Conservation (phyloP, 176 grass and related monocot genomes). For the Tillandsia fasciculata region DNA sequence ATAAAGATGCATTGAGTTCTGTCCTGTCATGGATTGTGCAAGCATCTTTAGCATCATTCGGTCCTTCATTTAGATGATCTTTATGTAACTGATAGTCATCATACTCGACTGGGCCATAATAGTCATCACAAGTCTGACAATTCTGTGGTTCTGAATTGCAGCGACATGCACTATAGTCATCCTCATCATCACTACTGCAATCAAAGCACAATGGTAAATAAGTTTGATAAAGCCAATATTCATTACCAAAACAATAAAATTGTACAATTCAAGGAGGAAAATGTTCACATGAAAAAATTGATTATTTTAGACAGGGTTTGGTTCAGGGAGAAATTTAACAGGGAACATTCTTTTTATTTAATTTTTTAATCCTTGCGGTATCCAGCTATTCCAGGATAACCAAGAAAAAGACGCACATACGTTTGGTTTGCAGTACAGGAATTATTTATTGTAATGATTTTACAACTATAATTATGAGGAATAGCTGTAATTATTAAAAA, state of each 20-base stretch:
- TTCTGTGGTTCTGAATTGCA: conserved; percentile 43
- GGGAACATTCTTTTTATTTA: not conserved
- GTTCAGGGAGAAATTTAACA: not conserved
- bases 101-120: conserved; percentile 51
- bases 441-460: too few species aligned
- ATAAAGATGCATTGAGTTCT: conserved; percentile 25
- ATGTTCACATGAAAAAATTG: not conserved
- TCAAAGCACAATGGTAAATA: conserved; percentile 18
- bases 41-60: conserved; percentile 35
- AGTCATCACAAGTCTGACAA: conserved; percentile 44
- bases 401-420: too few species aligned
- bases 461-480: too few species aligned
- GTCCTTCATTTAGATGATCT: conserved; percentile 32
- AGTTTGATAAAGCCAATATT: not conserved
- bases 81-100: conserved; percentile 33
- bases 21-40: conserved; percentile 31
- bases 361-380: too few species aligned
- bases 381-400: too few species aligned
- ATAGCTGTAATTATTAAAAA: too few species aligned
- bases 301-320: not conserved
- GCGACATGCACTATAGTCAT: conserved; percentile 52
- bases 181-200: conserved; percentile 89
- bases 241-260: not conserved
- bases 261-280: not conserved
- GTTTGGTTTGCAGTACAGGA: too few species aligned